phyloP scores from a whole-genome alignment of 164 flowering plant genomes.

The Litsea cubeba region DNA sequence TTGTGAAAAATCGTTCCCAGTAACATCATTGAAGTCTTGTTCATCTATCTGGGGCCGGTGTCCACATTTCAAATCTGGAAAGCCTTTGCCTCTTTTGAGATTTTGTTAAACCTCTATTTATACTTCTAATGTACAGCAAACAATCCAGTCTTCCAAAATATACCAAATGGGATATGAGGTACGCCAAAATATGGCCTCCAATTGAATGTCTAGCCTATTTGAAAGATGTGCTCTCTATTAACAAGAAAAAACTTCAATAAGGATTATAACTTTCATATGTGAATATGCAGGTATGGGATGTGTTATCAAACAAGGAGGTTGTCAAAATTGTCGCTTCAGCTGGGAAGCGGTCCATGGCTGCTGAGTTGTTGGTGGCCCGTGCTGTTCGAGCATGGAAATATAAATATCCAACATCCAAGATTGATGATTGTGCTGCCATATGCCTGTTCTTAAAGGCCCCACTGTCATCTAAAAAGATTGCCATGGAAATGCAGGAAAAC shows the following conservation, averaged over 20 bases:
- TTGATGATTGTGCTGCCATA: constrained; percentile 72
- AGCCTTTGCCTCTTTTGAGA: too few species aligned
- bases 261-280: neutral
- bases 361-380: constrained; percentile 38
- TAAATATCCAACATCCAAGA: constrained; percentile 53
- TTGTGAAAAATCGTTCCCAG: too few species aligned
- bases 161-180: too few species aligned
- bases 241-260: neutral
- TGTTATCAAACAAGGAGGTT: constrained; percentile 63
- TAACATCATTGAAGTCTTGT: too few species aligned
- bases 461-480: constrained; percentile 17
- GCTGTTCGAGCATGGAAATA: constrained; percentile 66
- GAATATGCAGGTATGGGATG: constrained; percentile 73
- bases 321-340: constrained; percentile 59
- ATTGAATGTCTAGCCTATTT: neutral
- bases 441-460: constrained; percentile 53
- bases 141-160: too few species aligned
- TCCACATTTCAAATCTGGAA: too few species aligned
- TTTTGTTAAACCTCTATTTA: too few species aligned
- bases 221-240: neutral
- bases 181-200: too few species aligned
- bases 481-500: constrained; percentile 9
- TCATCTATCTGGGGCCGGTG: too few species aligned
- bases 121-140: too few species aligned
- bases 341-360: constrained; percentile 49